These are phyloP conservation scores for Eimeria sp. DNA, from an alignment of 169 alveolate genomes.

Conservation along the genomic window DNA sequence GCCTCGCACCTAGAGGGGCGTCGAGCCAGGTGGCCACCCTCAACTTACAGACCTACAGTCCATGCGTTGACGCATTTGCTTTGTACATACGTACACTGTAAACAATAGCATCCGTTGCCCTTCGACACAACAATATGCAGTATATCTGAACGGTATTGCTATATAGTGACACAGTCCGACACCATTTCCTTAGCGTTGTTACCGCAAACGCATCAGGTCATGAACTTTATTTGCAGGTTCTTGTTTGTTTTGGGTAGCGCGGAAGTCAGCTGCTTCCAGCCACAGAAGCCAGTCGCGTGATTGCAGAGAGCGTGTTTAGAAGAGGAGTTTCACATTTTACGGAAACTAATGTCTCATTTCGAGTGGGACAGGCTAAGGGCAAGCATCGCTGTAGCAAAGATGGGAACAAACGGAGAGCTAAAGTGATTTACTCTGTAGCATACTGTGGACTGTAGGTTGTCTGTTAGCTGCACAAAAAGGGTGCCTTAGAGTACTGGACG, in stretches of 20 bases:
- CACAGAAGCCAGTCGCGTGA: not conserved
- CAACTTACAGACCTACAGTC: not conserved
- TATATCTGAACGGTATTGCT: too few relatives aligned
- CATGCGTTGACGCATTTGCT: not conserved
- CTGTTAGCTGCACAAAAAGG: not conserved
- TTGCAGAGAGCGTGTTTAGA: not conserved
- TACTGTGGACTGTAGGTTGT: not conserved
- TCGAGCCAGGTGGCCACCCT: not conserved
- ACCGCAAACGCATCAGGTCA: not conserved
- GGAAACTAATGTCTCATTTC: too few relatives aligned
- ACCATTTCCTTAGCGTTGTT: too few relatives aligned
- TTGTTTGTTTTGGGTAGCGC: not conserved
- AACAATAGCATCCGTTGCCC: not conserved
- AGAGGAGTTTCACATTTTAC: too few relatives aligned
- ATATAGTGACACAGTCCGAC: too few relatives aligned
- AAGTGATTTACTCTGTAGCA: not conserved
- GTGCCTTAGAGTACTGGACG: not conserved
- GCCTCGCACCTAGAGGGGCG: not conserved
- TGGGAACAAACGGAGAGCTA: not conserved
- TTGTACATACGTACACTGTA: not conserved
- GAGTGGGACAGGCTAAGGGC: not conserved
- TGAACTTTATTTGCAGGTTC: not conserved
- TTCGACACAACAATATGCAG: not conserved
- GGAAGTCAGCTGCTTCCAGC: not conserved
- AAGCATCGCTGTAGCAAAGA: not conserved